A percentile compares a stretch with the other conserved stretches of the same genome.
phyloP scores from a whole-genome alignment of 768 basidiomycete genomes.

The Tylopilus cervinicoccineus region DNA sequence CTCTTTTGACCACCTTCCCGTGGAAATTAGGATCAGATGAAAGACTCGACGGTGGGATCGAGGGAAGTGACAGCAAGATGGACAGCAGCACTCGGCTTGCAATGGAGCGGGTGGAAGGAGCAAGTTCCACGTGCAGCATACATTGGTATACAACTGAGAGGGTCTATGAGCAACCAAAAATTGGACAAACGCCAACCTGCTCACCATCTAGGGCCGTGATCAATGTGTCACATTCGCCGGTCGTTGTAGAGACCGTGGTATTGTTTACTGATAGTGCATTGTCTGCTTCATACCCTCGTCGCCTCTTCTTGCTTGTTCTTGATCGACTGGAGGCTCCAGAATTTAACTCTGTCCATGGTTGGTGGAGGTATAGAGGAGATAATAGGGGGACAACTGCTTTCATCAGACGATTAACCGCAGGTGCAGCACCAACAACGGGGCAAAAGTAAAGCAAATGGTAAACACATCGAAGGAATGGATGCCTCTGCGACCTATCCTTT shows the following conservation, averaged over 20 bases:
- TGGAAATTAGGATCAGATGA: slow-evolving; percentile 53
- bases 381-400: slow-evolving; percentile 50
- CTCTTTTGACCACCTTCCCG: slow-evolving; percentile 37
- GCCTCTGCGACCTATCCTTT: slow-evolving; percentile 32
- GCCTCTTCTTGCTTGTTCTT: slow-evolving; percentile 65
- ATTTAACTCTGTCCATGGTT: slow-evolving; percentile 28
- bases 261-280: slow-evolving; percentile 56
- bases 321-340: slow-evolving; percentile 25
- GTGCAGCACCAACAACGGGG: slow-evolving; percentile 43
- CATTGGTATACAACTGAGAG: slow-evolving; percentile 46
- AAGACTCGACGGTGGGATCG: slow-evolving; percentile 49
- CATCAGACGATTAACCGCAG: slow-evolving; percentile 50
- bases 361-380: slow-evolving; percentile 42
- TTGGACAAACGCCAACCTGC: slow-evolving; percentile 8
- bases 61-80: slow-evolving; percentile 52
- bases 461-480: slow-evolving; percentile 44
- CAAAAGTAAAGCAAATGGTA: slow-evolving; percentile 40
- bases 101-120: slow-evolving; percentile 53
- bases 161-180: slow-evolving; percentile 3
- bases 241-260: slow-evolving; percentile 45
- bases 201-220: slow-evolving; percentile 58
- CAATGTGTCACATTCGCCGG: slow-evolving; percentile 49
- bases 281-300: slow-evolving; percentile 70
- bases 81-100: slow-evolving; percentile 56
- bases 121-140: slow-evolving; percentile 48